Evolutionary conservation across 1,139 yeast species (phyloP).

Genomic region (Geotrichum aggregatum): DNA sequence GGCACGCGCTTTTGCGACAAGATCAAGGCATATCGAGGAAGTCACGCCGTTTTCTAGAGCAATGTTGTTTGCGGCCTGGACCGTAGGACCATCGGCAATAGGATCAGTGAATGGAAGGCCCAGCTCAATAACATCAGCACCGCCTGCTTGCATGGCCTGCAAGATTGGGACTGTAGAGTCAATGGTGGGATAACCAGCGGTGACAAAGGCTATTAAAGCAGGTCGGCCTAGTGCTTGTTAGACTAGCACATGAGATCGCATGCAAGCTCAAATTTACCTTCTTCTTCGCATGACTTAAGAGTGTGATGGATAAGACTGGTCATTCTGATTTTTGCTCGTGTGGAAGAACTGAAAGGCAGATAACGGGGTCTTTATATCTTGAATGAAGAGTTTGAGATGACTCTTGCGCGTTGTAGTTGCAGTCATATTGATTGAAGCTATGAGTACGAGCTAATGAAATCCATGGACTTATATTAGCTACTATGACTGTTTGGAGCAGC

Average conservation of each 20-base stretch:
- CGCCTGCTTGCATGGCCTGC: constrained; percentile 87
- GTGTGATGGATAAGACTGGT: constrained; percentile 65
- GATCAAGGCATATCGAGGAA: constrained; percentile 60
- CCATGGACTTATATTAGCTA: no score
- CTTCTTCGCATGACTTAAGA: constrained; percentile 64
- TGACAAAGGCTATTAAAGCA: constrained; percentile 85
- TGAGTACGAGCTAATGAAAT: no score
- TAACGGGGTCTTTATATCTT: no score
- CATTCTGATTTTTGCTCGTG: no score
- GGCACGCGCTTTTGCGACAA: constrained; percentile 69
- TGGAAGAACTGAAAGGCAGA: no score
- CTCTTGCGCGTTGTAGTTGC: no score
- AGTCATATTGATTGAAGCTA: no score
- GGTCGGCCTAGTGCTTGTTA: constrained; percentile 58
- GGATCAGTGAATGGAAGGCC: constrained; percentile 99
- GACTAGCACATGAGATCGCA: no score
- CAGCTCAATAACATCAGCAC: constrained; percentile 88
- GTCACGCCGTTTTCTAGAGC: constrained; percentile 83
- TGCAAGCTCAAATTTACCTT: no score
- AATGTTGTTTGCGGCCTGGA: constrained; percentile 69
- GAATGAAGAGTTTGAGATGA: no score
- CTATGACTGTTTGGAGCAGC: no score
- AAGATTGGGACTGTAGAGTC: constrained; percentile 85
- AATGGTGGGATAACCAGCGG: constrained; percentile 89
- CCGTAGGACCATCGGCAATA: constrained; percentile 97